Conservation (phyloP, 441 rosid species). For the Brassica hybrid region DNA sequence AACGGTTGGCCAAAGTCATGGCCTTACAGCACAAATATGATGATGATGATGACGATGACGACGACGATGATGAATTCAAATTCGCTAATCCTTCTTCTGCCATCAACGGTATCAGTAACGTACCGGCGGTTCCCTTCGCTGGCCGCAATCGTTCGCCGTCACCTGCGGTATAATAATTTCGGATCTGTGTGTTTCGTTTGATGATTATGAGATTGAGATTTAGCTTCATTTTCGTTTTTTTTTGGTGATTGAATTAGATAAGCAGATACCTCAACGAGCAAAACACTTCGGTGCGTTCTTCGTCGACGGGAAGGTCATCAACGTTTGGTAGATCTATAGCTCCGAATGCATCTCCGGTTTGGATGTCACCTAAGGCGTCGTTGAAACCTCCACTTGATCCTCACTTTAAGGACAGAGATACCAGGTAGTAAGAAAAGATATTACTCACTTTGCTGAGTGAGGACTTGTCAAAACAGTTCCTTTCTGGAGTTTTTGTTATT, state of each 20-base stretch:
- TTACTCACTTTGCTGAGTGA: background rate
- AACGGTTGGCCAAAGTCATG: constrained; percentile 92
- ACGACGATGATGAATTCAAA: constrained; percentile 69
- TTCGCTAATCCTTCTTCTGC: constrained; percentile 57
- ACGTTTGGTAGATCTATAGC: constrained; percentile 53
- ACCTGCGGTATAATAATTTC: constrained; percentile 70
- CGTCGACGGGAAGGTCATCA: constrained; percentile 75
- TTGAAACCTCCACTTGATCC: constrained; percentile 46
- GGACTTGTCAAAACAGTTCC: background rate
- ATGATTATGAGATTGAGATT: constrained; percentile 1
- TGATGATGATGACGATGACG: constrained; percentile 56
- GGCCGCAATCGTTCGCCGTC: constrained; percentile 87
- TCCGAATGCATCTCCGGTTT: constrained; percentile 39
- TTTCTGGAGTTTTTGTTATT: too few relatives aligned
- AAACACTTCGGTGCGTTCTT: constrained; percentile 62
- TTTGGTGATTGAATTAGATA: constrained; percentile 40
- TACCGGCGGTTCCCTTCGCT: constrained; percentile 52
- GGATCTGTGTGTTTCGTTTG: background rate
- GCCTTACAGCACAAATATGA: constrained; percentile 74
- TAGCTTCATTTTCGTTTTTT: too few relatives aligned
- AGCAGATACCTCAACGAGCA: constrained; percentile 74
- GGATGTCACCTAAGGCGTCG: constrained; percentile 61
- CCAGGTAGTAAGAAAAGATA: too few relatives aligned
- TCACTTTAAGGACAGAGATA: too few relatives aligned
- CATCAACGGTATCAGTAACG: constrained; percentile 42